Percentiles rank a stretch among this genome's conserved stretches.
Evolutionary conservation across 768 basidiomycete genomes (phyloP).

Genomic region (Rhizopogon rudus): DNA sequence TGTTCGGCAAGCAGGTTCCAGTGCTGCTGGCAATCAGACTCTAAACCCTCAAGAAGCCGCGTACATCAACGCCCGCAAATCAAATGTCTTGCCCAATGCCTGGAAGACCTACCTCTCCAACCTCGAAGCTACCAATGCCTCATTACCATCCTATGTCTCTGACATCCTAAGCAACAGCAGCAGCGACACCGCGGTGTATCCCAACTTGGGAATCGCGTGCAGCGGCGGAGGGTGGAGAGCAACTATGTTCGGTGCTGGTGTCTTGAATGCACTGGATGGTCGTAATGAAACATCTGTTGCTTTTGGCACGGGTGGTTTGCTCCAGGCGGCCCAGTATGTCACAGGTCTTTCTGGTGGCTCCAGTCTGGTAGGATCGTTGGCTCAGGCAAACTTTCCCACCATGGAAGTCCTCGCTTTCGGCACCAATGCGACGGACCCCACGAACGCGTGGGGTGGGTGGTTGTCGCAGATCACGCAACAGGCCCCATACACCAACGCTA

Average conservation of each 20-base stretch:
- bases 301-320: conserved; percentile 28
- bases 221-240: conserved; percentile 40
- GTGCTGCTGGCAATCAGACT: conserved; percentile 13
- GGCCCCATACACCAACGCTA: conserved; percentile 10
- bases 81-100: conserved; percentile 26
- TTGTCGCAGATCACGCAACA: conserved; percentile 8
- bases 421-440: background rate
- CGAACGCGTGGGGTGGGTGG: conserved; percentile 15
- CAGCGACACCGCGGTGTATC: background rate
- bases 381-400: conserved; percentile 23
- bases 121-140: conserved; percentile 17
- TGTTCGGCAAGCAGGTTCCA: conserved; percentile 1
- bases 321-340: conserved; percentile 33
- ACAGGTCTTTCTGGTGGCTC: conserved; percentile 30
- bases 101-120: conserved; percentile 30
- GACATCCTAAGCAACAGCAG: conserved; percentile 15
- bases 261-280: conserved; percentile 26
- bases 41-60: conserved; percentile 25
- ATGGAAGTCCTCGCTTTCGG: conserved; percentile 20
- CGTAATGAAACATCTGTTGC: conserved; percentile 23
- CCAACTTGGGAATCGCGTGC: conserved; percentile 25
- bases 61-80: conserved; percentile 26
- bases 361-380: conserved; percentile 19
- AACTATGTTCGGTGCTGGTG: conserved; percentile 31
- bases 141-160: conserved; percentile 24